Percentiles rank a stretch among this genome's conserved stretches.
Evolutionary conservation across 345 rosid species (phyloP).

Genomic region (Citrus trifoliata): DNA sequence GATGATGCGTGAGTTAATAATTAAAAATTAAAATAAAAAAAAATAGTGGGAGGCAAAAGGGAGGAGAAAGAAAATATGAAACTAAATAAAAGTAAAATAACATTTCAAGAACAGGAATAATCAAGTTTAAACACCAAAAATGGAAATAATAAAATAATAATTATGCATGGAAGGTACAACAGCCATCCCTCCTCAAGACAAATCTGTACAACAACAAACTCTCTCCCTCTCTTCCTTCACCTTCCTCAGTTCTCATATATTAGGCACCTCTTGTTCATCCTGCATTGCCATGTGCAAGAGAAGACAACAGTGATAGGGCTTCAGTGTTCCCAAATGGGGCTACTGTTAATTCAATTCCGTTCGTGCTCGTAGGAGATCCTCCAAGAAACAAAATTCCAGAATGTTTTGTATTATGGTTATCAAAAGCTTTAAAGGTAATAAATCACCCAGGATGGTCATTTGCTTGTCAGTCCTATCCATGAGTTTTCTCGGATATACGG

Average conservation of each 20-base stretch:
- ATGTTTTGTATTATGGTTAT: slow-evolving; percentile 11
- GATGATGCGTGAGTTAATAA: too few species aligned
- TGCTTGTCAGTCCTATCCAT: slow-evolving; percentile 29
- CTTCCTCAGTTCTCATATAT: not conserved
- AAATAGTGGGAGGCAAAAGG: too few species aligned
- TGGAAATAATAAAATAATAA: not conserved
- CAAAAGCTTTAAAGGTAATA: slow-evolving; percentile 14
- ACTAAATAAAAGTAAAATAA: too few species aligned
- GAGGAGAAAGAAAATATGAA: too few species aligned
- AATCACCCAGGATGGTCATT: slow-evolving; percentile 2
- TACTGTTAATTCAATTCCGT: not conserved
- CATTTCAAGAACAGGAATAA: too few species aligned
- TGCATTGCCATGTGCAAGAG: not conserved
- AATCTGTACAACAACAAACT: slow-evolving; percentile 20
- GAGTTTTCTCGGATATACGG: slow-evolving; percentile 27
- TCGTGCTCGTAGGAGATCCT: slow-evolving; percentile 1
- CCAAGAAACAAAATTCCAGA: slow-evolving; percentile 15
- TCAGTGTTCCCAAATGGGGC: slow-evolving; percentile 8
- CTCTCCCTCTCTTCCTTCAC: not conserved
- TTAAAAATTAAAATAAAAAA: too few species aligned
- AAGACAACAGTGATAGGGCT: not conserved
- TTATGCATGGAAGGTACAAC: slow-evolving; percentile 2
- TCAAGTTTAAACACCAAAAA: not conserved
- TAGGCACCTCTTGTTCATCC: slow-evolving; percentile 4
- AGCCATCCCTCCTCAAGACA: not conserved